A percentile compares a stretch with the other conserved stretches of the same genome.
These are phyloP conservation scores for Wickerhamomyces bovis DNA, from an alignment of 805 yeast species.

Conservation along the genomic window DNA sequence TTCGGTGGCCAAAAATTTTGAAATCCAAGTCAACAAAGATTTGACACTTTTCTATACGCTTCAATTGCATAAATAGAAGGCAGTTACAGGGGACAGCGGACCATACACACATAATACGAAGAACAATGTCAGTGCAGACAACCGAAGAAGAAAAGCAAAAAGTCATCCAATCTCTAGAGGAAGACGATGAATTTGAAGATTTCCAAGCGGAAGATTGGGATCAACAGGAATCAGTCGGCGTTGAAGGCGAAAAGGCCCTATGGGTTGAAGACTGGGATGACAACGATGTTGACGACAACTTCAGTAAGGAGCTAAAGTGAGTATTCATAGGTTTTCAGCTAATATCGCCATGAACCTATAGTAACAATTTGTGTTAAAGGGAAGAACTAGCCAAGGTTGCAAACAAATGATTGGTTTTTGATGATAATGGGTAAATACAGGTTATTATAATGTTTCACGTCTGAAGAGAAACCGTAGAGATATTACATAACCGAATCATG, in stretches of 20 bases:
- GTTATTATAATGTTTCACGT: background rate
- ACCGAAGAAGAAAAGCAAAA: constrained; percentile 20
- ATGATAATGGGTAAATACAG: background rate
- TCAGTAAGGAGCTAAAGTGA: constrained; percentile 64
- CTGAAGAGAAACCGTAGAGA: background rate
- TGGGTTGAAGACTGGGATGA: constrained; percentile 99
- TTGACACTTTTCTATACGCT: no score
- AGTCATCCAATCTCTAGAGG: constrained; percentile 69
- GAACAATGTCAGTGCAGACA: constrained; percentile 11
- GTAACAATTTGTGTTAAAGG: constrained; percentile 3
- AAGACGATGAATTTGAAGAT: constrained; percentile 96
- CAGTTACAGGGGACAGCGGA: background rate
- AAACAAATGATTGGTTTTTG: constrained; percentile 6
- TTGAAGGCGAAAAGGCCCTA: constrained; percentile 50
- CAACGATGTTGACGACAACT: constrained; percentile 88
- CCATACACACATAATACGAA: background rate
- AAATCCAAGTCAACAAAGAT: background rate
- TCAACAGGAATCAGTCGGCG: constrained; percentile 45
- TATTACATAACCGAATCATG: no score
- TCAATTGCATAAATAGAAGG: background rate
- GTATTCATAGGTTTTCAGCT: constrained; percentile 15
- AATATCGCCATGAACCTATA: background rate
- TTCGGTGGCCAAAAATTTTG: background rate
- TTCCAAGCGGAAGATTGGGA: constrained; percentile 90
- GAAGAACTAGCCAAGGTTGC: constrained; percentile 21